Percentiles rank a stretch among this genome's conserved stretches.
These are phyloP conservation scores for Thermomucor indicae-seudaticae DNA, from an alignment of 371 early-diverging fungal genomes.

Conservation along the genomic window DNA sequence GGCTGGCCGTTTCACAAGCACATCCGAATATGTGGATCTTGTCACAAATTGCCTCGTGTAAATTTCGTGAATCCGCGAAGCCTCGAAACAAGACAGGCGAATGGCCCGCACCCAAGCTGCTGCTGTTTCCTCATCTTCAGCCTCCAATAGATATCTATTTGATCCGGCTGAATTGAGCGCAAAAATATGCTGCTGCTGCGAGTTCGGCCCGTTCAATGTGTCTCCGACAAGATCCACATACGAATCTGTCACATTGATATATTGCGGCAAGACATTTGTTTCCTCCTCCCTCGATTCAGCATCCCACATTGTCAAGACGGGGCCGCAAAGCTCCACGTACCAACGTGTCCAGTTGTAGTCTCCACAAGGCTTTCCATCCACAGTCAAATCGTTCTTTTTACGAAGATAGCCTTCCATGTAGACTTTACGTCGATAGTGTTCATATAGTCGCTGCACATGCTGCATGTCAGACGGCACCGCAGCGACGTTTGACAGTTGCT, in stretches of 20 bases:
- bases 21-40: conserved; percentile 7
- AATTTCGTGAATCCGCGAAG: conserved; percentile 69
- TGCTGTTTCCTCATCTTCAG: conserved; percentile 14
- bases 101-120: conserved; percentile 59
- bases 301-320: conserved; percentile 62
- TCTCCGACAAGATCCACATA: conserved; percentile 45
- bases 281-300: conserved; percentile 1
- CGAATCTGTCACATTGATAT: conserved; percentile 70
- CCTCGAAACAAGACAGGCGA: conserved; percentile 76
- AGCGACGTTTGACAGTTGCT: neutral
- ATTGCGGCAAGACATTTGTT: conserved; percentile 67
- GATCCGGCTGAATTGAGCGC: conserved; percentile 63
- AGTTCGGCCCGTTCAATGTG: no score
- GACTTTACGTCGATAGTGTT: conserved; percentile 56
- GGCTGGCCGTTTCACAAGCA: neutral
- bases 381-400: conserved; percentile 55
- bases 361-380: conserved; percentile 43
- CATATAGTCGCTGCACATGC: conserved; percentile 35
- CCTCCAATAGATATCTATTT: conserved; percentile 59
- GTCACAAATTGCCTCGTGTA: conserved; percentile 65
- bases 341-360: conserved; percentile 57
- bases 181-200: conserved; percentile 35
- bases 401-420: conserved; percentile 65
- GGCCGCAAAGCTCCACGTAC: conserved; percentile 69
- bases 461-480: conserved; percentile 5